A percentile compares a stretch with the other conserved stretches of the same genome.
These are phyloP conservation scores for Diplodia sapinea DNA, from an alignment of 2,329 filamentous ascomycete species.

Conservation along the genomic window DNA sequence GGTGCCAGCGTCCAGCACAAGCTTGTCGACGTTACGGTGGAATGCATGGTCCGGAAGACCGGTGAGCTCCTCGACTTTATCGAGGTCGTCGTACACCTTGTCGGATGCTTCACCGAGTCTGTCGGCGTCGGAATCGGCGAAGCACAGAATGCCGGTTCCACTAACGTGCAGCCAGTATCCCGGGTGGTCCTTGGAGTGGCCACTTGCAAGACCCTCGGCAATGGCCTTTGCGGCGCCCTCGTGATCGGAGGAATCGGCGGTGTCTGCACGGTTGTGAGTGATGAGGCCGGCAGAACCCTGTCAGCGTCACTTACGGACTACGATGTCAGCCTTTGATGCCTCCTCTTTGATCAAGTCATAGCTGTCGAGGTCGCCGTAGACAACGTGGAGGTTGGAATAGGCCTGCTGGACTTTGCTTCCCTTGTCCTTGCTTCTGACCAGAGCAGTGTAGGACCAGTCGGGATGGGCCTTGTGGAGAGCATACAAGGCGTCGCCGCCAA, in stretches of 20 bases:
- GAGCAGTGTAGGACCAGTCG: slow-evolving; percentile 16
- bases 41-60: slow-evolving; percentile 62
- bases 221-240: slow-evolving; percentile 51
- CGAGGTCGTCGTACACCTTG: slow-evolving; percentile 65
- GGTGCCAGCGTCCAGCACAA: slow-evolving; percentile 60
- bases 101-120: slow-evolving; percentile 56
- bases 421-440: slow-evolving; percentile 23
- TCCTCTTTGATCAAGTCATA: slow-evolving; percentile 27
- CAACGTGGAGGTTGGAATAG: slow-evolving; percentile 22
- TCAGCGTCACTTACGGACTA: slow-evolving; percentile 35
- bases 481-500: slow-evolving; percentile 31
- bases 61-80: slow-evolving; percentile 62
- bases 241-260: slow-evolving; percentile 42
- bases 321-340: slow-evolving; percentile 27
- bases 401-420: neutral
- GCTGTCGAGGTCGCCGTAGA: slow-evolving; percentile 26
- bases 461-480: slow-evolving; percentile 22
- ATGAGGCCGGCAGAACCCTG: rapidly evolving
- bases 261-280: slow-evolving; percentile 34
- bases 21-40: slow-evolving; percentile 72
- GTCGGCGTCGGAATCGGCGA: slow-evolving; percentile 52
- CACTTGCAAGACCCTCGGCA: slow-evolving; percentile 55
- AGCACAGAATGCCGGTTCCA: slow-evolving; percentile 62
- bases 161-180: slow-evolving; percentile 61
- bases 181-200: slow-evolving; percentile 47